Conservation (phyloP, 305 asterid genomes). For the Nicotiana rustica region DNA sequence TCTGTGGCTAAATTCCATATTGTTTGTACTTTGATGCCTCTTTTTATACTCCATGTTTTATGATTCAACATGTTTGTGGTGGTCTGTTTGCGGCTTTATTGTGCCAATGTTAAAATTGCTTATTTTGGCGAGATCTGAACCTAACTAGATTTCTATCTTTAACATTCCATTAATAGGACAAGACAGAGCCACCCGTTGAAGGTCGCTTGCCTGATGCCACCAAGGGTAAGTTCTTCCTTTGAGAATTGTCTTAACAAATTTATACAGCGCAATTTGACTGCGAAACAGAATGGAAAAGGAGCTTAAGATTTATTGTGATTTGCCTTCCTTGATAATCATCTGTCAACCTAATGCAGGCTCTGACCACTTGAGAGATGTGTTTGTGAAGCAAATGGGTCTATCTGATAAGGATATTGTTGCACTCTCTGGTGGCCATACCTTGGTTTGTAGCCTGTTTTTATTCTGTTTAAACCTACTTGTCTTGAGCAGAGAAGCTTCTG, state of each 20-base stretch:
- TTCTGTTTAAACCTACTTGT: neutral
- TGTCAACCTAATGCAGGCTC: conserved; percentile 52
- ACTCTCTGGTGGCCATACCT: conserved; percentile 90
- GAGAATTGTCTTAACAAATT: neutral
- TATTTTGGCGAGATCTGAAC: neutral
- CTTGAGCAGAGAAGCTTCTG: neutral
- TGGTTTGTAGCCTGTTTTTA: conserved; percentile 55
- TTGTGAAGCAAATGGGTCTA: conserved; percentile 82
- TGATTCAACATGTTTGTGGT: neutral
- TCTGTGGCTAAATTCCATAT: neutral
- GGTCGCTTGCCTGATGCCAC: conserved; percentile 97
- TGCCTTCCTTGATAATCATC: neutral
- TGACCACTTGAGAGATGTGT: conserved; percentile 90
- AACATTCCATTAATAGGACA: conserved; percentile 59
- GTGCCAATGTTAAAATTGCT: neutral
- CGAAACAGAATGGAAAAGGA: neutral
- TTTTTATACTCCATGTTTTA: neutral
- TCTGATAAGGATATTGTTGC: conserved; percentile 83
- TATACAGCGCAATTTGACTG: neutral
- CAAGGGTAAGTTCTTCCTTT: conserved; percentile 50
- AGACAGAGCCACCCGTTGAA: conserved; percentile 79
- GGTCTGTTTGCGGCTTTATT: neutral
- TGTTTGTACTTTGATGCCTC: neutral
- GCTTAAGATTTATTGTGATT: neutral
- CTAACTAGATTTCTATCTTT: neutral